These are phyloP conservation scores for Parascedosporium putredinis DNA, from an alignment of 2,329 filamentous ascomycete genomes.

Conservation along the genomic window DNA sequence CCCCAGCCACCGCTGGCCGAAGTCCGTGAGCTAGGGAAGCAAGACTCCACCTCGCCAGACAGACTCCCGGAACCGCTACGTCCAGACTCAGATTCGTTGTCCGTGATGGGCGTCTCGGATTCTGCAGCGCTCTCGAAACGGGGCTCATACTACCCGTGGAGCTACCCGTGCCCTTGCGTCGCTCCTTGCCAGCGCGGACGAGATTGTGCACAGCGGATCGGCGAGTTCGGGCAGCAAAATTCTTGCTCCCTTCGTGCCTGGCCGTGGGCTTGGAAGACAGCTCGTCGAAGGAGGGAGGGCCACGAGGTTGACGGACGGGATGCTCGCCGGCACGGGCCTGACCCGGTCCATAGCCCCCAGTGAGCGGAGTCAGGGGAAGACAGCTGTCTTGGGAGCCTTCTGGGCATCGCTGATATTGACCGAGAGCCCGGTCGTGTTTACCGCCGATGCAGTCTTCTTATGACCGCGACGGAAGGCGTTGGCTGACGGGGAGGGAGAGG, in stretches of 20 bases:
- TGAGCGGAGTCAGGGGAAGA: conserved; percentile 69
- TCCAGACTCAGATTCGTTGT: conserved; percentile 64
- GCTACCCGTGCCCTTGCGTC: conserved; percentile 66
- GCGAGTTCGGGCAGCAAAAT: conserved; percentile 87
- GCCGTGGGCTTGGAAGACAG: conserved; percentile 80
- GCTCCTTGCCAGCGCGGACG: conserved; percentile 78
- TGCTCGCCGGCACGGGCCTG: conserved; percentile 91
- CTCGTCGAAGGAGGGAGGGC: conserved; percentile 85
- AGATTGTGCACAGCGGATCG: conserved; percentile 87
- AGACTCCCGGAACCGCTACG: conserved; percentile 71
- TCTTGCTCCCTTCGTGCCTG: conserved; percentile 93
- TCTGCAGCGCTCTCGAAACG: conserved; percentile 70
- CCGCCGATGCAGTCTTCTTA: conserved; percentile 76
- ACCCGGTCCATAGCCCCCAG: conserved; percentile 82
- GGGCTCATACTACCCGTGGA: conserved; percentile 74
- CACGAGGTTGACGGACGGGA: conserved; percentile 82
- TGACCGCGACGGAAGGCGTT: conserved; percentile 90
- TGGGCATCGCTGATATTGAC: conserved; percentile 35
- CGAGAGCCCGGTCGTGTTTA: conserved; percentile 40
- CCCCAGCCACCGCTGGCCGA: conserved; percentile 63
- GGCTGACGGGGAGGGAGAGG: conserved; percentile 81
- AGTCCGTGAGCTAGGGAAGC: conserved; percentile 64
- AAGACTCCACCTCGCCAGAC: conserved; percentile 59
- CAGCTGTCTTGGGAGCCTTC: conserved; percentile 65
- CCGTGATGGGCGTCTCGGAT: conserved; percentile 56